A percentile compares a stretch with the other conserved stretches of the same genome.
Evolutionary conservation across 768 basidiomycete species (phyloP).

Genomic region (Artomyces pyxidatus): DNA sequence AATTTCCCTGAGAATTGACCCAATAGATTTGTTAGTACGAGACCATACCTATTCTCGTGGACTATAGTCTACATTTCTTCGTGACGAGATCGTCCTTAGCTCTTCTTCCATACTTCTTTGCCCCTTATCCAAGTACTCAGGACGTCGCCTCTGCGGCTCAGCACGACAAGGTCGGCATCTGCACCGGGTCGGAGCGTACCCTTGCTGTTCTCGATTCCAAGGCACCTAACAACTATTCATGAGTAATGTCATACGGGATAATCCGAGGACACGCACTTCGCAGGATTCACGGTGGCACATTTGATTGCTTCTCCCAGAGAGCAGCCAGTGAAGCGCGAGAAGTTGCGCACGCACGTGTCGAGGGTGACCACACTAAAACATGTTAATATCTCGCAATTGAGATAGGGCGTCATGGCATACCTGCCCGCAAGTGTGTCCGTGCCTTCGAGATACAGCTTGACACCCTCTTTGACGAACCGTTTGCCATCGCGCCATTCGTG

Average conservation of each 20-base stretch:
- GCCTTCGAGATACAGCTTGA: constrained; percentile 74
- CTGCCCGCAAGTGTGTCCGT: constrained; percentile 87
- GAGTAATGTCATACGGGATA: too few species aligned
- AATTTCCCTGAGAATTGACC: too few species aligned
- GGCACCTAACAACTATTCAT: constrained; percentile 48
- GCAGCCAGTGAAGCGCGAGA: constrained; percentile 76
- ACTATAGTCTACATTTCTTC: too few species aligned
- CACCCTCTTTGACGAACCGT: constrained; percentile 73
- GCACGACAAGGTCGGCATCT: constrained; percentile 78
- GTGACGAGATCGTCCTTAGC: too few species aligned
- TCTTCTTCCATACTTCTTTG: constrained; percentile 55
- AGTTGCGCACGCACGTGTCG: constrained; percentile 81
- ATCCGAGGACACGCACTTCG: constrained; percentile 40
- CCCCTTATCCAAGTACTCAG: constrained; percentile 74
- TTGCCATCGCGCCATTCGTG: constrained; percentile 86
- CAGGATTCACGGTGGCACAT: constrained; percentile 82
- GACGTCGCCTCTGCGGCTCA: constrained; percentile 59
- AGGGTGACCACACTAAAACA: constrained; percentile 77
- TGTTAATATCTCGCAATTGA: too few species aligned
- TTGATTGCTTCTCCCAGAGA: constrained; percentile 77
- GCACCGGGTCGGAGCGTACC: constrained; percentile 77
- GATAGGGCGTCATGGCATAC: too few species aligned
- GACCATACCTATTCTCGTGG: too few species aligned
- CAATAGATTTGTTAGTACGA: too few species aligned
- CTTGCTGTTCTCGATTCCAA: constrained; percentile 73